These are phyloP conservation scores for Guyanaporus albipodus DNA, from an alignment of 768 basidiomycete species.

Conservation along the genomic window DNA sequence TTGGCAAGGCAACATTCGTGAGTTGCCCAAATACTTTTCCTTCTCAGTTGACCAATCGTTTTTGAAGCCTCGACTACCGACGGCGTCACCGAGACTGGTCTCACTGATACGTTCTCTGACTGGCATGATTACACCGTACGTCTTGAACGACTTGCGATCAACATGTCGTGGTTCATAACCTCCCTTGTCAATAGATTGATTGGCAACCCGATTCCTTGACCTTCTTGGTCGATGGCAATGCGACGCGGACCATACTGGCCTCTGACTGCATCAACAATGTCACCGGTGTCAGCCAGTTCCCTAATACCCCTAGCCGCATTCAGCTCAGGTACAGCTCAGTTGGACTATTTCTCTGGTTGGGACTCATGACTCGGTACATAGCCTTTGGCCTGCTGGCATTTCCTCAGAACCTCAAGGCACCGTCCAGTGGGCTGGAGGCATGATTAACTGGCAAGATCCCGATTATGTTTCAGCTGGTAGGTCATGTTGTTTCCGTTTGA, in stretches of 20 bases:
- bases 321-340: slow-evolving; percentile 61
- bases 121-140: slow-evolving; percentile 77
- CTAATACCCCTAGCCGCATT: slow-evolving; percentile 74
- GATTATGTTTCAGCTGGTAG: slow-evolving; percentile 67
- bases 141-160: background rate
- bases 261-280: slow-evolving; percentile 48
- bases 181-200: slow-evolving; percentile 56
- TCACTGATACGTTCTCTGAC: slow-evolving; percentile 62
- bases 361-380: slow-evolving; percentile 12
- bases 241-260: slow-evolving; percentile 64
- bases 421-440: slow-evolving; percentile 74
- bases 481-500: background rate
- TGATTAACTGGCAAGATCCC: slow-evolving; percentile 78
- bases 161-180: background rate
- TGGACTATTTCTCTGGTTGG: background rate
- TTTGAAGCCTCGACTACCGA: slow-evolving; percentile 42
- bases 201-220: slow-evolving; percentile 69
- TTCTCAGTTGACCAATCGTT: background rate
- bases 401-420: slow-evolving; percentile 58
- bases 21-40: slow-evolving; percentile 22
- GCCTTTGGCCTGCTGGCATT: slow-evolving; percentile 84
- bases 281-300: slow-evolving; percentile 61
- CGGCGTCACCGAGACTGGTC: slow-evolving; percentile 44
- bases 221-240: slow-evolving; percentile 67
- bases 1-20: slow-evolving; percentile 70